Evolutionary conservation across 1,139 yeast species (phyloP), one percentile per base, ranked within the genome.

Genomic region (Pichia sp.): DNA sequence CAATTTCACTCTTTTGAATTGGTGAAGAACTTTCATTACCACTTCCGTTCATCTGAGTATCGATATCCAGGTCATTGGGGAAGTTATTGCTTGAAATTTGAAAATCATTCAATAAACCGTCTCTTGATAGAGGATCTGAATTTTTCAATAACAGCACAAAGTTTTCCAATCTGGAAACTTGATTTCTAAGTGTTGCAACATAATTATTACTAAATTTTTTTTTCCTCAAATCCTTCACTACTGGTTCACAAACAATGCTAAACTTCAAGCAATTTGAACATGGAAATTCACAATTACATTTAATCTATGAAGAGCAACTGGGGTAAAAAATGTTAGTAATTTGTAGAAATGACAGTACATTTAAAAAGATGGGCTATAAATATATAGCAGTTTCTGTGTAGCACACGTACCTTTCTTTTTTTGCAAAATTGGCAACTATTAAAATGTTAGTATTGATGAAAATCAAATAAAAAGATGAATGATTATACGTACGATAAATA

Each of bases 241-340:
- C 29, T 8, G 55, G 53, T 18, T 42, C 49, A 39, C 55, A 50
- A 22, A 27, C 27, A 8, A 43, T 36, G 29, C 47, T 52, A n/a
- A 19, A 38, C 29, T 52, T 50, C 7, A 52, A 11, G 28, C 55
- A 52, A 33, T 52, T 52, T 14, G 53, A 46, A 34, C 55, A 52
- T 8, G 55, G 55, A 6, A 8, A 16, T 19, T 49, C 43, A 22
- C 22, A 42, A 36, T 50, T 36, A 43, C 55, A 52, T 50, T 50
- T 52, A 7, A 41, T 52, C 41, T 38, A 19, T 11, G 5, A 19
- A 22, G 4, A 22, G 4, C 25, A 22, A 22, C 4, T 22, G 25
- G 25, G 25, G 25, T 22, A 13, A 19, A 11, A 19, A 38, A 11
- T 11, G 41, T 38, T 38, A 38, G 41, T 38, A 22, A 38, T 38